These are phyloP conservation scores for Quercus robur DNA, from an alignment of 306 rosid species.

Conservation along the genomic window DNA sequence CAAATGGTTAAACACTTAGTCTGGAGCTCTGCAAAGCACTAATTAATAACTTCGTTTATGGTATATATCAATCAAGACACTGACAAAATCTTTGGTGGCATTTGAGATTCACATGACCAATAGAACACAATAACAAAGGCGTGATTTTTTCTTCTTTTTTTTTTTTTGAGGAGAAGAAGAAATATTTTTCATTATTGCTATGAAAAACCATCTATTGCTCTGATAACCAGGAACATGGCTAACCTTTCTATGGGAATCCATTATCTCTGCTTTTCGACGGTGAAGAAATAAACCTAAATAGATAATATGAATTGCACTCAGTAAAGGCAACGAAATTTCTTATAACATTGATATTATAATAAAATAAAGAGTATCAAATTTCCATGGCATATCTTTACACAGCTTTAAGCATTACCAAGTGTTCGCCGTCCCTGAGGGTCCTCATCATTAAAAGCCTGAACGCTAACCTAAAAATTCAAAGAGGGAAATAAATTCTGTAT, in stretches of 20 bases:
- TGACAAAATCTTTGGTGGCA: neutral
- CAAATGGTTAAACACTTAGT: neutral
- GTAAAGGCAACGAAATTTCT: slow-evolving; percentile 6
- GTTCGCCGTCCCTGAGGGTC: slow-evolving; percentile 94
- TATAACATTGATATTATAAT: neutral
- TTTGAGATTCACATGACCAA: neutral
- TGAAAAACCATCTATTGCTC: slow-evolving; percentile 20
- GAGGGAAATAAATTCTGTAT: slow-evolving; percentile 25
- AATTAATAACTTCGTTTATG: neutral
- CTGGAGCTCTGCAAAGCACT: slow-evolving; percentile 2
- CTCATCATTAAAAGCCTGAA: slow-evolving; percentile 95
- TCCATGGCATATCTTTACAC: slow-evolving; percentile 9
- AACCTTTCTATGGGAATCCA: slow-evolving; percentile 64
- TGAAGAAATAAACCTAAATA: slow-evolving; percentile 89
- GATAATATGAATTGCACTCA: slow-evolving; percentile 13
- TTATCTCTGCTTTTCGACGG: slow-evolving; percentile 72
- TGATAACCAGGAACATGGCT: slow-evolving; percentile 22
- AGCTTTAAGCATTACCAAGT: slow-evolving; percentile 58
- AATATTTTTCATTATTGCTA: neutral
- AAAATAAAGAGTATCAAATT: slow-evolving; percentile 9
- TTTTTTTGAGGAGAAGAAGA: neutral
- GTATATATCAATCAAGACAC: neutral
- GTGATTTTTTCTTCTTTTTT: neutral
- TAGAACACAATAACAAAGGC: neutral
- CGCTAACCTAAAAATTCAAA: slow-evolving; percentile 71